Conservation (phyloP, 176 grass and related monocot species). For the Dactylis glomerata region DNA sequence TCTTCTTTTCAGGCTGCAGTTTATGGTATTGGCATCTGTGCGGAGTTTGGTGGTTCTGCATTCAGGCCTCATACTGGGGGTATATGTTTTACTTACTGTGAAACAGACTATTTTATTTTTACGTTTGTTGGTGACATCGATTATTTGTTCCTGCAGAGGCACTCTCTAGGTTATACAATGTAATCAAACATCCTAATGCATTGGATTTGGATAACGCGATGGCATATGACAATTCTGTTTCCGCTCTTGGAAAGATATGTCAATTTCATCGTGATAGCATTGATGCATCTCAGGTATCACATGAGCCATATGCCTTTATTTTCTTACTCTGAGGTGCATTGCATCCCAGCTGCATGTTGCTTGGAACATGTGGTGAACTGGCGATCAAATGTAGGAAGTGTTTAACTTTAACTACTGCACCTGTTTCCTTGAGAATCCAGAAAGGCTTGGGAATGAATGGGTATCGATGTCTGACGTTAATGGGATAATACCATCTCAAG, state of each 20-base stretch:
- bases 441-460: not conserved
- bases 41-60: slow-evolving; percentile 67
- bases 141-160: slow-evolving; percentile 47
- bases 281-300: slow-evolving; percentile 65
- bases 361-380: not conserved
- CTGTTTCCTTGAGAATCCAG: not conserved
- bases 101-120: slow-evolving; percentile 7
- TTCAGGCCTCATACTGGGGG: slow-evolving; percentile 56
- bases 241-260: slow-evolving; percentile 84
- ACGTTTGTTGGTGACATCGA: not conserved
- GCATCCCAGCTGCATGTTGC: not conserved
- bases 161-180: slow-evolving; percentile 62
- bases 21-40: slow-evolving; percentile 81
- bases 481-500: not conserved
- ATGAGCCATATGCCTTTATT: slow-evolving; percentile 14
- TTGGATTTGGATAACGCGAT: slow-evolving; percentile 67
- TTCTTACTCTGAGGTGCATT: slow-evolving; percentile 2
- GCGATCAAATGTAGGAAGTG: not conserved
- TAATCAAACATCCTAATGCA: slow-evolving; percentile 70
- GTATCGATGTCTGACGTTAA: not conserved
- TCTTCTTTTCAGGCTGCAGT: slow-evolving; percentile 56
- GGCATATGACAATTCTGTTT: slow-evolving; percentile 90
- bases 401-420: not conserved
- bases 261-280: slow-evolving; percentile 66
- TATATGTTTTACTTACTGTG: slow-evolving; percentile 25